phyloP scores from a whole-genome alignment of 148 eudicot genomes.

The Rhododendron ovatum region DNA sequence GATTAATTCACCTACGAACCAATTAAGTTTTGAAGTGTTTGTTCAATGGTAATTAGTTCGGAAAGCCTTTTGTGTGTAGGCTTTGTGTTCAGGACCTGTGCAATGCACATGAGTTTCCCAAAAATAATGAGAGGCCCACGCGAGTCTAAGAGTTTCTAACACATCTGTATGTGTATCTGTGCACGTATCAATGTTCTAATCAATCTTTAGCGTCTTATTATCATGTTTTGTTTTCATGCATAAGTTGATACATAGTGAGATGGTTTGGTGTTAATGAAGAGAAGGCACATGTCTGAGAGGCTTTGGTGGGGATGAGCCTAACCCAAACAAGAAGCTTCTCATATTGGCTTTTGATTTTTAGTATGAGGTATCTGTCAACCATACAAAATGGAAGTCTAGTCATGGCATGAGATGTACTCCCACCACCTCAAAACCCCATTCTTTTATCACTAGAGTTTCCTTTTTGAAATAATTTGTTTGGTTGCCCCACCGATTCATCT shows the following conservation, averaged over 20 bases:
- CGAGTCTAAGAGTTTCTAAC: too few species aligned
- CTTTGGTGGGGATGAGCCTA: not conserved
- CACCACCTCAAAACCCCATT: not conserved
- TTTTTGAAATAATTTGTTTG: not conserved
- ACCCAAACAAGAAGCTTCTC: not conserved
- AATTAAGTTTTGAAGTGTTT: not conserved
- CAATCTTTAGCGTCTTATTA: too few species aligned
- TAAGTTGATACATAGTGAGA: not conserved
- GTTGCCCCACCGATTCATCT: not conserved
- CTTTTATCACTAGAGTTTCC: not conserved
- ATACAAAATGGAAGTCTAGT: not conserved
- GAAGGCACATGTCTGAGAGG: not conserved
- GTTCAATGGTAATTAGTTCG: not conserved
- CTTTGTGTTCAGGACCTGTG: too few species aligned
- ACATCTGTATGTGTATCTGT: not conserved
- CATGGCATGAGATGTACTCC: constrained; percentile 1
- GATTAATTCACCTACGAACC: too few species aligned
- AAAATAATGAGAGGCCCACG: not conserved
- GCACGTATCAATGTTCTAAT: not conserved
- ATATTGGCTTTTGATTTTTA: not conserved
- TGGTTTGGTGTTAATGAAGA: not conserved
- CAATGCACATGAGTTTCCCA: too few species aligned
- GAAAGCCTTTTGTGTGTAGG: too few species aligned
- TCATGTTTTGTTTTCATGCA: not conserved
- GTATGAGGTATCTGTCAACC: not conserved